phyloP scores from a whole-genome alignment of 1,284 basidiomycete genomes.

The Marasmius tenuissimus region DNA sequence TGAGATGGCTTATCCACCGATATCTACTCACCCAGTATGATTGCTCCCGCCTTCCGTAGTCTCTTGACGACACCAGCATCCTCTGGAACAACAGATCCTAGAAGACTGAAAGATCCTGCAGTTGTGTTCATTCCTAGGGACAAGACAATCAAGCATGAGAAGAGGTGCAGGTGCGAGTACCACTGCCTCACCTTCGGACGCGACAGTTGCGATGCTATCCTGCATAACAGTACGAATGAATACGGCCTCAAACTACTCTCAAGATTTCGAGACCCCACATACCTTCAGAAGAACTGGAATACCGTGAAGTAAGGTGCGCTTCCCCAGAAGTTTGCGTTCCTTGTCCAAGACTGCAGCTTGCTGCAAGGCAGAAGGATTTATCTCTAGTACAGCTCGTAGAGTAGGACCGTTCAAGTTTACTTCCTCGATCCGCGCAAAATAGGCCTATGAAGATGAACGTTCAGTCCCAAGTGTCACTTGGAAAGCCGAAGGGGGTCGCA shows the following conservation, averaged over 20 bases:
- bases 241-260: too few relatives aligned
- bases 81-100: conserved; percentile 56
- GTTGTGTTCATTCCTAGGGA: conserved; percentile 64
- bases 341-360: conserved; percentile 54
- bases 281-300: conserved; percentile 72
- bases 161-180: too few relatives aligned
- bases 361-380: conserved; percentile 57
- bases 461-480: neutral
- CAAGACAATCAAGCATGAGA: too few relatives aligned
- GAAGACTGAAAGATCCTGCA: conserved; percentile 58
- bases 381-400: conserved; percentile 64
- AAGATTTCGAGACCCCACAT: neutral
- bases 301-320: conserved; percentile 61
- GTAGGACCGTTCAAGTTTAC: conserved; percentile 65
- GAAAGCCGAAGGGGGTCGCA: conserved; percentile 17
- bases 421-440: conserved; percentile 69
- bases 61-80: conserved; percentile 63
- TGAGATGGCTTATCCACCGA: neutral
- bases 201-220: conserved; percentile 64
- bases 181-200: conserved; percentile 44
- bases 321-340: conserved; percentile 47
- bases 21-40: conserved; percentile 34
- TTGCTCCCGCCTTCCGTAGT: conserved; percentile 65
- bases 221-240: conserved; percentile 10
- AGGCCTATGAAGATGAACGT: conserved; percentile 43